These are phyloP conservation scores for Xanthoparmelia taractica DNA, from an alignment of 495 filamentous ascomycete species.

Conservation along the genomic window DNA sequence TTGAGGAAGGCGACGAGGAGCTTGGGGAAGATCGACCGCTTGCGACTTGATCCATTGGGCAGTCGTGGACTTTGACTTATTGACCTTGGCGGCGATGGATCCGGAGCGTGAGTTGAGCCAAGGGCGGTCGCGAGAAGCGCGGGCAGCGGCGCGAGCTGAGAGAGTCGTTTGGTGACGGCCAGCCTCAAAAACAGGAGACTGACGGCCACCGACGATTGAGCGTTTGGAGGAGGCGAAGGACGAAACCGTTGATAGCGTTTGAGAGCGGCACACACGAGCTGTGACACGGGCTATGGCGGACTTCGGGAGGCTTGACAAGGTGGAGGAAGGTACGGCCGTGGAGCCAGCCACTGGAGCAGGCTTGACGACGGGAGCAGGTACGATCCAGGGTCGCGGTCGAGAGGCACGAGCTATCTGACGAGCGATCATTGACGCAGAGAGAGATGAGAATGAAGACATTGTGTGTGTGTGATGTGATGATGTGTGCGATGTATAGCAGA, in stretches of 20 bases:
- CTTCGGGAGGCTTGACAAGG: not conserved
- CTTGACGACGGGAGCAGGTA: not conserved
- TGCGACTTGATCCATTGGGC: slow-evolving; percentile 4
- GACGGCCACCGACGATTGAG: slow-evolving; percentile 1
- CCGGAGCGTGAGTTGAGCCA: not conserved
- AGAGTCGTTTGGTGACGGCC: slow-evolving; percentile 1
- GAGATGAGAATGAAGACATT: slow-evolving; percentile 3
- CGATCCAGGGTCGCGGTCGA: slow-evolving; percentile 5
- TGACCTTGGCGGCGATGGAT: not conserved
- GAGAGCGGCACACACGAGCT: not conserved
- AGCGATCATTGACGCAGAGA: slow-evolving; percentile 1
- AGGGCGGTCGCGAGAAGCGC: slow-evolving; percentile 1
- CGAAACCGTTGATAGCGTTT: not conserved
- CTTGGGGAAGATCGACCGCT: not conserved
- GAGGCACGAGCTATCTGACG: slow-evolving; percentile 9
- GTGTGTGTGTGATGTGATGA: slow-evolving; percentile 7
- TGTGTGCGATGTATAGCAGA: not conserved
- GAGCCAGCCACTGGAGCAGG: slow-evolving; percentile 2
- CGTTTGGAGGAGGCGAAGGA: not conserved
- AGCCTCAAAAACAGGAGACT: not conserved
- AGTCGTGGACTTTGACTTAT: not conserved
- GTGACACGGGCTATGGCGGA: not conserved
- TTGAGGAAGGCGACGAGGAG: not conserved
- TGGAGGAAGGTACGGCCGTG: slow-evolving; percentile 4
- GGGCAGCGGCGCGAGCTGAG: slow-evolving; percentile 3